These are phyloP conservation scores for Gaillardinia entomophila DNA, from an alignment of 805 yeast species.

Conservation along the genomic window DNA sequence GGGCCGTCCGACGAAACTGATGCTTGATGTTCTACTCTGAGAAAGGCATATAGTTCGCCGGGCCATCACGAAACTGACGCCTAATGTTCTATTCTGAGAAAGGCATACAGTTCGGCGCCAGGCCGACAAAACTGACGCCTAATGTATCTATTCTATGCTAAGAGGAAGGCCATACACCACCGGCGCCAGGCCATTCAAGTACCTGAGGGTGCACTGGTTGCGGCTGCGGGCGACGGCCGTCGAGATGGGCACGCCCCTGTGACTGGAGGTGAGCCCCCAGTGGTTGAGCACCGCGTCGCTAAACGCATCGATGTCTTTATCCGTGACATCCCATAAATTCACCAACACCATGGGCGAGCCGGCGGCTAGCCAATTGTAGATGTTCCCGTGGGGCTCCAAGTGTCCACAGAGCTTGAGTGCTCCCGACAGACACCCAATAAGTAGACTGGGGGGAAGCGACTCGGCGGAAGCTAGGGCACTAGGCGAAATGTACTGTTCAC, in stretches of 20 bases:
- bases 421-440: constrained; percentile 92
- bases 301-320: constrained; percentile 85
- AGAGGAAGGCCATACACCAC: constrained; percentile 85
- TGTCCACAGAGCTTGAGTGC: constrained; percentile 50
- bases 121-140: too few relatives aligned
- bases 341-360: constrained; percentile 83
- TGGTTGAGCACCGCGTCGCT: constrained; percentile 52
- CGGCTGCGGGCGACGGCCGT: constrained; percentile 61
- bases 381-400: constrained; percentile 71
- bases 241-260: constrained; percentile 30
- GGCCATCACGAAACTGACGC: too few relatives aligned
- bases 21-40: too few relatives aligned
- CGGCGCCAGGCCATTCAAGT: constrained; percentile 89
- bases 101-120: too few relatives aligned
- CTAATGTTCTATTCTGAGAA: too few relatives aligned
- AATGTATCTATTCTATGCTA: not conserved
- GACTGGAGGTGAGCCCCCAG: constrained; percentile 51
- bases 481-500: constrained; percentile 72
- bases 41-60: too few relatives aligned
- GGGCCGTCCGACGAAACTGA: not conserved
- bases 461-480: too few relatives aligned
- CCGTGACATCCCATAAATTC: constrained; percentile 95
- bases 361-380: constrained; percentile 67
- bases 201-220: constrained; percentile 60
- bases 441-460: constrained; percentile 46